A percentile compares a stretch with the other conserved stretches of the same genome.
Conservation (phyloP, 495 filamentous ascomycete species). For the Penicillium silybi region DNA sequence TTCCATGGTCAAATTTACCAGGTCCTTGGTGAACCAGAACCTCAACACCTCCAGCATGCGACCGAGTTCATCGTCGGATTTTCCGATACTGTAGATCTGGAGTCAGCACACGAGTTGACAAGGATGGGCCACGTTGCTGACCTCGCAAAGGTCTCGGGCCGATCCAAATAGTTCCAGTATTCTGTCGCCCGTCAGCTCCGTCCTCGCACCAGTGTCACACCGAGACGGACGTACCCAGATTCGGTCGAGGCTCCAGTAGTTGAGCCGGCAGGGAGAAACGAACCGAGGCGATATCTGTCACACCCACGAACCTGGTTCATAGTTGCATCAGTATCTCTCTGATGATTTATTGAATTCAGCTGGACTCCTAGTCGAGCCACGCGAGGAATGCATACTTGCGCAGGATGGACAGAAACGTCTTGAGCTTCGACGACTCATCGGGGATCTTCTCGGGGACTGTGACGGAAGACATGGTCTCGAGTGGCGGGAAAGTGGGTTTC, state of each 20-base stretch:
- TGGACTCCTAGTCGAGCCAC: not conserved
- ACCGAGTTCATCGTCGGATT: conserved; percentile 83
- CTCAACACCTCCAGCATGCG: conserved; percentile 90
- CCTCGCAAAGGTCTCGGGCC: conserved; percentile 89
- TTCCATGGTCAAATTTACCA: conserved; percentile 48
- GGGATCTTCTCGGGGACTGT: conserved; percentile 57
- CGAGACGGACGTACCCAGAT: conserved; percentile 57
- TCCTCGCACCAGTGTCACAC: not conserved
- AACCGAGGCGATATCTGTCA: conserved; percentile 90
- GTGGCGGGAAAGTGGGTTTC: not conserved
- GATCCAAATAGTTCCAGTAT: conserved; percentile 98
- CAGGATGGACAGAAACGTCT: conserved; percentile 77
- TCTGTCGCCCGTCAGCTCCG: conserved; percentile 48
- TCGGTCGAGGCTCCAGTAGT: conserved; percentile 90
- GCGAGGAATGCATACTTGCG: conserved; percentile 57
- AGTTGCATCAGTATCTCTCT: conserved; percentile 17
- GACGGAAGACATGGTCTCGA: conserved; percentile 30
- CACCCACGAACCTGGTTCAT: conserved; percentile 74
- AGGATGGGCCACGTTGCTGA: conserved; percentile 32
- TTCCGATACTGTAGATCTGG: conserved; percentile 68
- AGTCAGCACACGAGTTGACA: conserved; percentile 34
- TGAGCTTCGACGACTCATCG: conserved; percentile 79
- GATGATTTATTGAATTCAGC: not conserved
- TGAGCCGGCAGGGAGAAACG: conserved; percentile 95
- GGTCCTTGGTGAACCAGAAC: conserved; percentile 98